Conservation (phyloP, 2,329 filamentous ascomycete species). For the Neurospora crassa region DNA sequence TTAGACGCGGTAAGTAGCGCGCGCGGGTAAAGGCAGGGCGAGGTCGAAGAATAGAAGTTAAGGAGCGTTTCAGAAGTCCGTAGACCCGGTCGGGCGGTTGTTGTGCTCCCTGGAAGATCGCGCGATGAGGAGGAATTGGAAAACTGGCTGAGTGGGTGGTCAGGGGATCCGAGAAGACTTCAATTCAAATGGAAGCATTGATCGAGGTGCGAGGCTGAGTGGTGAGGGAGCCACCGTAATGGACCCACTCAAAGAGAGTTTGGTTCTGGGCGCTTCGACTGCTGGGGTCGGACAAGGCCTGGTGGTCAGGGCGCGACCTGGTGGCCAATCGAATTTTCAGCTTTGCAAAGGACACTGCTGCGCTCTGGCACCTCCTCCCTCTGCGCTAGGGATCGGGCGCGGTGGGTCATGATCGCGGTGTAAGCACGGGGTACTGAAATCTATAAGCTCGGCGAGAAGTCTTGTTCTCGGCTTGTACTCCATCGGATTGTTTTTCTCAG, state of each 20-base stretch:
- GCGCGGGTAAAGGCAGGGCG: slow-evolving; percentile 1
- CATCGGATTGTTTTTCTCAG: background rate
- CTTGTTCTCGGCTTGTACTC: background rate
- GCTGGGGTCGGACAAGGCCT: background rate
- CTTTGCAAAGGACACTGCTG: background rate
- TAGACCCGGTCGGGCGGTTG: background rate
- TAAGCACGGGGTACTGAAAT: background rate
- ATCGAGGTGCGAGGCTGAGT: background rate
- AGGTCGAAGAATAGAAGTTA: background rate
- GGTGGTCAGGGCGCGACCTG: slow-evolving; percentile 3
- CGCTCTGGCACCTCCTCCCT: background rate
- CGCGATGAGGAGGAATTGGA: background rate
- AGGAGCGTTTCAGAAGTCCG: background rate
- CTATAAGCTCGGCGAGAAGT: background rate
- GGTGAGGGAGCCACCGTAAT: background rate
- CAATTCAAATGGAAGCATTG: background rate
- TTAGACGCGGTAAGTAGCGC: background rate
- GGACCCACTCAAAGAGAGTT: background rate
- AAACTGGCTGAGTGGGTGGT: background rate
- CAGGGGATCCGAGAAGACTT: background rate
- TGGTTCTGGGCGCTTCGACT: slow-evolving; percentile 10
- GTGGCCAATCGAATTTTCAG: slow-evolving; percentile 14
- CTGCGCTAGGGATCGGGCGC: background rate
- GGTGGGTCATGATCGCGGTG: background rate
- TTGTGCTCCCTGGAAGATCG: background rate